Conservation (phyloP, 1,284 basidiomycete species). For the Ustilago nuda region DNA sequence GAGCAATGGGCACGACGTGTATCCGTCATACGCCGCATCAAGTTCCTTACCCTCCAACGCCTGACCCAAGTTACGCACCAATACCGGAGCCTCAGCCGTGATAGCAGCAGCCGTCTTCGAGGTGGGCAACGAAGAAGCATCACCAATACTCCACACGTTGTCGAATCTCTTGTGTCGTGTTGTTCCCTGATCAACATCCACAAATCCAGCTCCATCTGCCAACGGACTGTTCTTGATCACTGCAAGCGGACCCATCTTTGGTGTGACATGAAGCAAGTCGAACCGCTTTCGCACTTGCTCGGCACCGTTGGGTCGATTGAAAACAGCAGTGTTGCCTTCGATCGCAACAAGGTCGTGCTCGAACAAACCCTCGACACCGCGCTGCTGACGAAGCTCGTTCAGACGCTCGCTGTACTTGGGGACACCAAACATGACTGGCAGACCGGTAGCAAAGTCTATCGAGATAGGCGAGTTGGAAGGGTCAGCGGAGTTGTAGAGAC, state of each 20-base stretch:
- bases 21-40: constrained; percentile 65
- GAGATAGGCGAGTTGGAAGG: constrained; percentile 72
- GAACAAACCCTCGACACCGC: constrained; percentile 84
- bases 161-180: constrained; percentile 82
- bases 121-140: constrained; percentile 89
- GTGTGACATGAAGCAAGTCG: constrained; percentile 86
- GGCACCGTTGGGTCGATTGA: constrained; percentile 70
- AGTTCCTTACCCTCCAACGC: constrained; percentile 48
- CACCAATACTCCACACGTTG: constrained; percentile 91
- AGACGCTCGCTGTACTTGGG: constrained; percentile 89
- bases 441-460: constrained; percentile 89
- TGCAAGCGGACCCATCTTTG: constrained; percentile 89
- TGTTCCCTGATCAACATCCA: constrained; percentile 83
- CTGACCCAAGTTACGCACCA: constrained; percentile 81
- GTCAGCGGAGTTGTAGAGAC: constrained; percentile 51
- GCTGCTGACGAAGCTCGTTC: constrained; percentile 80
- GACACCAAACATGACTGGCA: constrained; percentile 84
- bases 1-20: constrained; percentile 70
- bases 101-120: constrained; percentile 97
- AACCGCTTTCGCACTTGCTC: constrained; percentile 77
- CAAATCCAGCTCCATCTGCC: constrained; percentile 75
- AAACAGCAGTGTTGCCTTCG: constrained; percentile 79
- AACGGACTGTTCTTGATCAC: constrained; percentile 77
- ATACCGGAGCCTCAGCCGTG: constrained; percentile 89
- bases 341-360: constrained; percentile 85